Base-by-base conservation (phyloP, 1,284 basidiomycete genomes). In the Sporisorium scitamineum region DNA sequence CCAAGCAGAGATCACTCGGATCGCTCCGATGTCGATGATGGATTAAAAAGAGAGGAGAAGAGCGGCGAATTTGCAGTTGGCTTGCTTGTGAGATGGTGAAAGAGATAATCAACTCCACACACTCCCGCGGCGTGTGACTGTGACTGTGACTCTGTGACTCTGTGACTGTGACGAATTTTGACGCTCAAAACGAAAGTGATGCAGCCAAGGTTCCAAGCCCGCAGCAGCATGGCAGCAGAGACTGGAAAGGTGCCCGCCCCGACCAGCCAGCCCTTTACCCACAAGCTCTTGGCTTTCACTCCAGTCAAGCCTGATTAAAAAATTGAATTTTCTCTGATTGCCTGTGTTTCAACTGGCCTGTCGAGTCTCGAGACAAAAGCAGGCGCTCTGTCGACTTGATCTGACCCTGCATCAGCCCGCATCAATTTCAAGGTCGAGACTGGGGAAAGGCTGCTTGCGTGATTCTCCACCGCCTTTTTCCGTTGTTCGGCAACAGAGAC, bases 11-110 rank as follows among this genome's bases (percentile, higher is more conserved):
- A 61, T 31, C 44, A 45, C 27, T 42, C 37, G 56, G 51, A 59
- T 50, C 22, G 34, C 62, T 59, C 56, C 56, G 62, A 65, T 31
- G 55, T 50, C 32, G 64, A 61, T 60, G 64, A 52, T 32, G 34
- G 29, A 41, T 26, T n/a, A n/a, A 51, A 57, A 59, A 41, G 32
- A 45, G 31, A 48, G 26, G 32, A n/a, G 42, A 20, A 13, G 27
- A 29, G 37, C 14, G 44, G 45, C 6, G 16, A 18, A 20, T 6
- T 18, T 5, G 37, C 37, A n/a, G 37, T 18, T 39, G 14, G 5
- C 37, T 11, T 18, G n/a, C 37, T 41, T 18, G 51, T 27, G 24
- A 44, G 55, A 26, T 16, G 41, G 24, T 18, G 11, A 45, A 41
- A 16, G 26, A 37, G 47, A 11, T 37, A 57, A 26, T 26, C 37